Conservation (phyloP, 768 basidiomycete species). For the Podaxis pistillaris region DNA sequence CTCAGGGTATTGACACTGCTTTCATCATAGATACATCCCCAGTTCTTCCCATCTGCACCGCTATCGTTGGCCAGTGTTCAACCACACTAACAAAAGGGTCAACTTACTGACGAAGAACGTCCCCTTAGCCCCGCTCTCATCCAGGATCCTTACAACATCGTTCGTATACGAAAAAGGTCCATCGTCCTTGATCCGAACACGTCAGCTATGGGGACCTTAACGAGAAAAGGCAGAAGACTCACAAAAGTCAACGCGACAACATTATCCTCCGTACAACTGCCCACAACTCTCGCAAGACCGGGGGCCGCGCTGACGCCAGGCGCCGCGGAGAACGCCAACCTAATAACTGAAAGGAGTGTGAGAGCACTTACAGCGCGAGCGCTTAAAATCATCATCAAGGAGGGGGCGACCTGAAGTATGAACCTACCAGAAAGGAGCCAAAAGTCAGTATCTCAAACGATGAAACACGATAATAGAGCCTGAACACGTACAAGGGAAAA, state of each 20-base stretch:
- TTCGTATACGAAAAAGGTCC: slow-evolving; percentile 24
- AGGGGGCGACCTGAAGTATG: not conserved
- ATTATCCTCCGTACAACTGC: not conserved
- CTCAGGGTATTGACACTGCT: slow-evolving; percentile 26
- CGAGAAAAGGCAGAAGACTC: not conserved
- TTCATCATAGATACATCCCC: slow-evolving; percentile 37
- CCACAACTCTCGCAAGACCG: not conserved
- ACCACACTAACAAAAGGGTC: not conserved
- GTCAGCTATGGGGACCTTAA: not conserved
- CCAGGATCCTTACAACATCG: slow-evolving; percentile 28
- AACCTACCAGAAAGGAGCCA: not conserved
- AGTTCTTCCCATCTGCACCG: slow-evolving; percentile 33
- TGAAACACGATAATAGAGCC: too few relatives aligned
- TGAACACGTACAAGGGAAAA: too few relatives aligned
- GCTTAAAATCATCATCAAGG: not conserved
- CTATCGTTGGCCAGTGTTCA: not conserved
- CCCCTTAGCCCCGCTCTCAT: slow-evolving; percentile 29
- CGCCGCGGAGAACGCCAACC: not conserved
- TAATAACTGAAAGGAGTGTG: not conserved
- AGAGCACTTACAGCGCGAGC: not conserved
- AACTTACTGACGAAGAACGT: slow-evolving; percentile 43
- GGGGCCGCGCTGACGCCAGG: not conserved
- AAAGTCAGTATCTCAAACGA: too few relatives aligned
- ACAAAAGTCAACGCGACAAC: slow-evolving; percentile 10
- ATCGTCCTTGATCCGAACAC: slow-evolving; percentile 16